phyloP scores from a whole-genome alignment of 495 filamentous ascomycete species.

The Penicillium mononematosum region DNA sequence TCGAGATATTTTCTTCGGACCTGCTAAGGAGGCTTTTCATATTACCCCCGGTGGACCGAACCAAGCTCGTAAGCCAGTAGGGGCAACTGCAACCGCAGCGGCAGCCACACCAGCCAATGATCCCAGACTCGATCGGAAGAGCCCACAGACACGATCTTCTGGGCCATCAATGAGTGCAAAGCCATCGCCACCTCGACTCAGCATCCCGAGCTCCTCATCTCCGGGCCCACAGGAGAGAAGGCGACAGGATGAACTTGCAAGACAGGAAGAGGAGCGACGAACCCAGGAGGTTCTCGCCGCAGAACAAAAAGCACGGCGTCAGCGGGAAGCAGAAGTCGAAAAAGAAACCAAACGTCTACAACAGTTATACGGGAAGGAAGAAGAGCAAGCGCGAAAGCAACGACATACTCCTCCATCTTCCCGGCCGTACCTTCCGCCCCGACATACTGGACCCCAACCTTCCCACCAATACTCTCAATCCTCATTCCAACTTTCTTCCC shows the following conservation, averaged over 20 bases:
- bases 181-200: conserved; percentile 13
- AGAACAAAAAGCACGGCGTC: conserved; percentile 67
- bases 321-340: conserved; percentile 69
- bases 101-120: background rate
- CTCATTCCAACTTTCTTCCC: conserved; percentile 16
- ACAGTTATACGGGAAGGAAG: conserved; percentile 65
- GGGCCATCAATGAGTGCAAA: conserved; percentile 7
- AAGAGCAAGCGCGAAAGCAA: conserved; percentile 37
- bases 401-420: conserved; percentile 27
- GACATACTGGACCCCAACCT: conserved; percentile 20
- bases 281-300: conserved; percentile 75
- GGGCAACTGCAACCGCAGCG: background rate
- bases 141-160: conserved; percentile 11
- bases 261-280: conserved; percentile 64
- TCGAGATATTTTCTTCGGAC: conserved; percentile 75
- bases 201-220: conserved; percentile 18
- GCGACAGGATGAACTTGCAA: conserved; percentile 50
- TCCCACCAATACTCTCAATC: conserved; percentile 22
- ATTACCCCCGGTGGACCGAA: conserved; percentile 42
- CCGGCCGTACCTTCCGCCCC: conserved; percentile 24
- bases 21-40: conserved; percentile 74
- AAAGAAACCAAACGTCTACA: conserved; percentile 82
- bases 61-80: background rate
- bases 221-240: conserved; percentile 21
- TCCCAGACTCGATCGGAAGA: conserved; percentile 3